A percentile compares a stretch with the other conserved stretches of the same genome.
phyloP scores from a whole-genome alignment of 345 rosid genomes.

The Limnanthes douglasii region DNA sequence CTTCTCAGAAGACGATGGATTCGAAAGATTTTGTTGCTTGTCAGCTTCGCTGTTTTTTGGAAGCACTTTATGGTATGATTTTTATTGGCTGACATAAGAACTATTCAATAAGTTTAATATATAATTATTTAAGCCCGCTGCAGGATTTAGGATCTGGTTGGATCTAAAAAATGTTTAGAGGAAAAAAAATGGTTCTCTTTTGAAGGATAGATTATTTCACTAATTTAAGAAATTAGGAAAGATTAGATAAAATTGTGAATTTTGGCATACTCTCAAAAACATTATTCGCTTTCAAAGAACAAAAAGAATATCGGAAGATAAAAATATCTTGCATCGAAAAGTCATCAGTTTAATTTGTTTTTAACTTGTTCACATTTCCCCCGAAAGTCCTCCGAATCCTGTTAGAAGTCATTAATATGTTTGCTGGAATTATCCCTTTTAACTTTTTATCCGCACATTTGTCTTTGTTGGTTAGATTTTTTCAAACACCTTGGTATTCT shows the following conservation, averaged over 20 bases:
- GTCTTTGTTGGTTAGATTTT: no score
- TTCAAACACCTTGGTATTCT: not conserved
- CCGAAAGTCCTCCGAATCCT: not conserved
- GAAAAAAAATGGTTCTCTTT: not conserved
- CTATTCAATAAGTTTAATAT: not conserved
- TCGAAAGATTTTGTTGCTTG: conserved; percentile 34
- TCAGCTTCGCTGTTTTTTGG: conserved; percentile 56
- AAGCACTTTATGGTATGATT: conserved; percentile 57
- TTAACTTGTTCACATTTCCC: not conserved
- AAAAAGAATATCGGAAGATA: no score
- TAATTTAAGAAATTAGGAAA: not conserved
- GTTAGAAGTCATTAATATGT: not conserved
- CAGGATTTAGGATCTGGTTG: no score
- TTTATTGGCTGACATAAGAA: not conserved
- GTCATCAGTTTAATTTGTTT: no score
- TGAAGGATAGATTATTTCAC: not conserved
- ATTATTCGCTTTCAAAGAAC: no score
- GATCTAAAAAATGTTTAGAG: no score
- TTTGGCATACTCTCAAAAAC: no score
- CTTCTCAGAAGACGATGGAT: conserved; percentile 24
- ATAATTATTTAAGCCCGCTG: no score
- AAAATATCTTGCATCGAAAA: no score
- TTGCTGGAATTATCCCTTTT: not conserved
- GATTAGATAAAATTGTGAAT: no score
- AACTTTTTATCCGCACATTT: conserved; percentile 1